Evolutionary conservation across 208 protist species (phyloP), one percentile per base, ranked within the genome.

Genomic region (Trypanosoma platydactyli): DNA sequence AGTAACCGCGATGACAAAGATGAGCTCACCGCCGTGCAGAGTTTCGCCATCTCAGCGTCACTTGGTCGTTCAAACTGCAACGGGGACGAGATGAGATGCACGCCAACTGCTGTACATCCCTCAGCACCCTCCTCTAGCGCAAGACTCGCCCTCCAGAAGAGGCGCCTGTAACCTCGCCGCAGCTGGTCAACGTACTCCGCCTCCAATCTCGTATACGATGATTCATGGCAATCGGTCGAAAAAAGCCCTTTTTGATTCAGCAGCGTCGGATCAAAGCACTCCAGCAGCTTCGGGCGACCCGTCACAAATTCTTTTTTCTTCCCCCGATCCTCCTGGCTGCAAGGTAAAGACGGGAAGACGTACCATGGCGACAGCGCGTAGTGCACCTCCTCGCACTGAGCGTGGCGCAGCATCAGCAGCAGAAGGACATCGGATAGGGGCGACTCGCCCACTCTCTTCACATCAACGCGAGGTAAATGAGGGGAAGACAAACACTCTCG

Each of bases 21-120:
- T 1, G 29, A 4, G 7, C 38, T n/a, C 3, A 63, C 42, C 11
- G 57, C 40, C 16, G 9, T 24, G 46, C 41, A 20, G 18, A 60
- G 11, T 48, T 30, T 2, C 46, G 18, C 29, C 30, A 60, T 6
- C 15, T 56, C 51, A 22, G 51, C 18, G n/a, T 7, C 1, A 2
- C 22, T 56, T 3, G 27, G 20, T 16, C 46, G 15, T 24, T 30
- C 9, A 22, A 15, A 2, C 12, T 24, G 12, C 25, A n/a, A 33
- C 11, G 44, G 57, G 0, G 57, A 12, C 16, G 40, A n/a, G 27
- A 63, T 63, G 5, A 63, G 15, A 33, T 63, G 57, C 18, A 63
- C 7, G n/a, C 42, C 57, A 3, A 63, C 1, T 1, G 18, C 20
- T 40, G 41, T 18, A 20, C 1, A 4, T 35, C 51, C 24, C 18